These are phyloP conservation scores for Silene conica DNA, from an alignment of 148 eudicot genomes.

Conservation along the genomic window DNA sequence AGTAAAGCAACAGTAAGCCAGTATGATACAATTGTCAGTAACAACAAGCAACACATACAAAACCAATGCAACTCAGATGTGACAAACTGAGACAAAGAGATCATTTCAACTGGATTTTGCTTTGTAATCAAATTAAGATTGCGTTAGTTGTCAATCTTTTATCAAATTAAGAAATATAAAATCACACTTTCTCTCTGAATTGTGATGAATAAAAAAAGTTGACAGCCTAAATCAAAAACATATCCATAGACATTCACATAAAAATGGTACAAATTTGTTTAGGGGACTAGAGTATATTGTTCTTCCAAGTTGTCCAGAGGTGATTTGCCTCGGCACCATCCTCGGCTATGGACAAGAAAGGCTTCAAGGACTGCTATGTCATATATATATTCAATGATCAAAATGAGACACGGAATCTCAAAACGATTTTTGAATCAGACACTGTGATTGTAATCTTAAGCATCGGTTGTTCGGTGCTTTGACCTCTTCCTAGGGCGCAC, in stretches of 20 bases:
- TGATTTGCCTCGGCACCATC: neutral
- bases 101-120: neutral
- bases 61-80: neutral
- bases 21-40: neutral
- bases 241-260: neutral
- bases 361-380: neutral
- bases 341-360: constrained; percentile 1
- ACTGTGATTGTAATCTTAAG: neutral
- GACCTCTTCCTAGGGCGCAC: neutral
- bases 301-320: neutral
- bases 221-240: neutral
- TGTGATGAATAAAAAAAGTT: neutral
- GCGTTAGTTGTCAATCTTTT: neutral
- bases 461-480: neutral
- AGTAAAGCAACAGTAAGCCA: neutral
- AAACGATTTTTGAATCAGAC: neutral
- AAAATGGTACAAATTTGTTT: neutral
- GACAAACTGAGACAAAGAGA: neutral
- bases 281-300: neutral
- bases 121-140: neutral
- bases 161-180: neutral
- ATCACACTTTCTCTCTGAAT: neutral
- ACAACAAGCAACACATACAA: neutral
- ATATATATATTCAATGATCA: neutral
- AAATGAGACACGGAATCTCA: neutral